Base-by-base conservation (phyloP, 371 early-diverging fungal species). In the Mucor circinelloides region DNA sequence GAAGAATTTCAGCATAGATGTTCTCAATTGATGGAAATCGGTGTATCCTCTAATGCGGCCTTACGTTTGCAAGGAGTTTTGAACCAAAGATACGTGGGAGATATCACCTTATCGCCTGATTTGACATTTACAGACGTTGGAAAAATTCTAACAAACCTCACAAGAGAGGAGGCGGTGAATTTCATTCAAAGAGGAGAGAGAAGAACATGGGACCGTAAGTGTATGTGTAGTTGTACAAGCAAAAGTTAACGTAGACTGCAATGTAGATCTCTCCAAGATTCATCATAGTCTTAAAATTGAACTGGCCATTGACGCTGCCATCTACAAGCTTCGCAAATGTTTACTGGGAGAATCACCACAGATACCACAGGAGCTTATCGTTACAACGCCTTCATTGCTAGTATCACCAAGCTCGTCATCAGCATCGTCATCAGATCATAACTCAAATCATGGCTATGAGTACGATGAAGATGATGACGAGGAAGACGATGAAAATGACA, bases 61-160 rank as follows among this genome's bases (percentile, higher is more conserved):
- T 83, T 87, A 64, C 77, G 85, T 58, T 69, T 85, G 6, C 87
- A 89, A 67, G 80, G 90, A 5, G 89, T 94, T 36, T 74, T 93
- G 65, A 85, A 88, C 15, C 95, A 94, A 79, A 82, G 85, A 42
- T 94, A 94, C 73, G 76, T 78, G 54, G 95, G 95, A 0, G 94
- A 94, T 67, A 90, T 94, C 54, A 93, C 94, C 9, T 91, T 93
- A 58, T 88, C 93, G 6, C 94, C 94, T 1, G 69, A 82, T 25
- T 67, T 93, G 23, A 69, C 70, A 6, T 71, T 79, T 28, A 66
- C 73, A 8, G 90, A 91, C 55, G 87, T 83, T 40, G 38, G 87
- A 27, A 82, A 77, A 6, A 74, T 91, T 12, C 70, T 90, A 9
- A 72, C 83, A 32, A 88, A 89, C 60, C 90, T 90, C 0, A 82